Evolutionary conservation across 176 grass and related monocot genomes (phyloP).

Genomic region (Cenchrus americanus): DNA sequence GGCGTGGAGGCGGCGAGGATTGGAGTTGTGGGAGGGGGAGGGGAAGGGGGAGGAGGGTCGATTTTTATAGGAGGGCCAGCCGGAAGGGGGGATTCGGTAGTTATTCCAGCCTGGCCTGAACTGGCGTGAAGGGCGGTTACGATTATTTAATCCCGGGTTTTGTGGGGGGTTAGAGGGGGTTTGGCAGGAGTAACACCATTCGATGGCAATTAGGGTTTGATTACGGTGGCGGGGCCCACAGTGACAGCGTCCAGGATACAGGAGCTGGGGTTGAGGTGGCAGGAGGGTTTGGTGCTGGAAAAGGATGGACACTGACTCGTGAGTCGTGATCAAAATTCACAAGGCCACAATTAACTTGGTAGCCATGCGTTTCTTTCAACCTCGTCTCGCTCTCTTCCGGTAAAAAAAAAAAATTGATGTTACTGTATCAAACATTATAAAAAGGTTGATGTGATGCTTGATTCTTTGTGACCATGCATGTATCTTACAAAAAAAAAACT

Average conservation of each 20-base stretch:
- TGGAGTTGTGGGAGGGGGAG: background rate
- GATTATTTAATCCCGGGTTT: constrained; percentile 2
- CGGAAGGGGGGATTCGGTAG: background rate
- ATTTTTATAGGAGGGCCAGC: constrained; percentile 19
- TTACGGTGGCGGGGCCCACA: background rate
- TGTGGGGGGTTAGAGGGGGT: background rate
- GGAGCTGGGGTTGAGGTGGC: background rate
- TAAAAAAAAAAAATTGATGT: background rate
- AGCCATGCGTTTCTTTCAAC: background rate
- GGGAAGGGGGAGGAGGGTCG: background rate
- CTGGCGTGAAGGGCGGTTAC: background rate
- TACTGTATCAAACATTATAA: no score
- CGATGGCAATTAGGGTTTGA: background rate
- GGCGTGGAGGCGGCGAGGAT: background rate
- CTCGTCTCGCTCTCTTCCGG: background rate
- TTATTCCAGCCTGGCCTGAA: constrained; percentile 40
- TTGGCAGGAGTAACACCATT: background rate
- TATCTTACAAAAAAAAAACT: background rate
- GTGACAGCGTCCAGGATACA: background rate
- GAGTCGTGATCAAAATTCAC: background rate
- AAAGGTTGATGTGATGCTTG: no score
- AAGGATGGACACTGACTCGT: background rate
- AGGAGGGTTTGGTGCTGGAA: constrained; percentile 4
- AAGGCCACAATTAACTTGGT: background rate
- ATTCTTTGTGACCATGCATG: background rate